Percentiles rank a stretch among this genome's conserved stretches.
Evolutionary conservation across 495 filamentous ascomycete species (phyloP).

Genomic region (Aspergillus ellipticus): DNA sequence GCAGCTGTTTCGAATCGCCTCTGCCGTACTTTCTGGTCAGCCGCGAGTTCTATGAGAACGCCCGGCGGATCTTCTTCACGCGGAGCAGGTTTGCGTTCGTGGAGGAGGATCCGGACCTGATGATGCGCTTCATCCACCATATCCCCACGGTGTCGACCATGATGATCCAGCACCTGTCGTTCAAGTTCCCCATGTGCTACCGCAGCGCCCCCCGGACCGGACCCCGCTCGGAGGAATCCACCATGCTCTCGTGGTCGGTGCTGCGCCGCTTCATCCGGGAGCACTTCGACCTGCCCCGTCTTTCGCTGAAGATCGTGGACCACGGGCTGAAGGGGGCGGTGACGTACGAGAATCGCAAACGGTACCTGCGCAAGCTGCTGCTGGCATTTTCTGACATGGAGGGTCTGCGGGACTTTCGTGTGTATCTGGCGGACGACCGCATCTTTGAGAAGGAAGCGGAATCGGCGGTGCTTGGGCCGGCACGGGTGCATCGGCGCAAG

Average conservation of each 20-base stretch:
- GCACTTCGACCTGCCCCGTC: conserved; percentile 20
- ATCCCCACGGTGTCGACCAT: conserved; percentile 19
- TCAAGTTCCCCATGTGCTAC: conserved; percentile 19
- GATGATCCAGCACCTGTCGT: conserved; percentile 18
- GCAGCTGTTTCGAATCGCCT: conserved; percentile 24
- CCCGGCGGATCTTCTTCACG: conserved; percentile 21
- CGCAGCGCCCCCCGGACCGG: conserved; percentile 2
- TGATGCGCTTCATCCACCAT: conserved; percentile 15
- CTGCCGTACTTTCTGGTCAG: conserved; percentile 26
- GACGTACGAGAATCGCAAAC: conserved; percentile 1
- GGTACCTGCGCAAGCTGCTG: conserved; percentile 18
- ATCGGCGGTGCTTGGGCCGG: conserved; percentile 11
- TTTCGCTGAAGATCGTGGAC: conserved; percentile 20
- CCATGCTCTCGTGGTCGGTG: conserved; percentile 20
- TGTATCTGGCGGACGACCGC: conserved; percentile 17
- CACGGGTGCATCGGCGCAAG: background rate
- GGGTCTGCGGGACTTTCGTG: conserved; percentile 16
- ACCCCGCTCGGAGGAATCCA: conserved; percentile 4
- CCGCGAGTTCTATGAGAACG: conserved; percentile 22
- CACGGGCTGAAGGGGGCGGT: conserved; percentile 8
- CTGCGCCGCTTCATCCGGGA: conserved; percentile 27
- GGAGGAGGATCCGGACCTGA: conserved; percentile 19
- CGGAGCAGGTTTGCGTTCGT: conserved; percentile 23
- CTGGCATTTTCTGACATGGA: conserved; percentile 15
- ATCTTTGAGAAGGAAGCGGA: conserved; percentile 16